Evolutionary conservation across 2,329 filamentous ascomycete genomes (phyloP).

Genomic region (Sarocladiaceae sp.): DNA sequence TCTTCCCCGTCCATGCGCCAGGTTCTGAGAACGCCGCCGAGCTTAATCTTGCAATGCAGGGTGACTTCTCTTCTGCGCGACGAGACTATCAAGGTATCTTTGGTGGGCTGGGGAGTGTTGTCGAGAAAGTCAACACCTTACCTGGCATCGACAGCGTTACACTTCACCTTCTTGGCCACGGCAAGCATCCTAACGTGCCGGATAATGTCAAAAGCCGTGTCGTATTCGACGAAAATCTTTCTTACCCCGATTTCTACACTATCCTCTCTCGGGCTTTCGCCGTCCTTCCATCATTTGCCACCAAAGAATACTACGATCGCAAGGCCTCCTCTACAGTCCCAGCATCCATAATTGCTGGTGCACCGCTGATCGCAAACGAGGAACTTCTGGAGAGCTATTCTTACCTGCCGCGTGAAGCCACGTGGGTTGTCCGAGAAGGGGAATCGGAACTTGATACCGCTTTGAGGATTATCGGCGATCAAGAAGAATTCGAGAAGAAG

Average conservation of each 20-base stretch:
- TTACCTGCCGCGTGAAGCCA: conserved; percentile 19
- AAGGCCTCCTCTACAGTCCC: conserved; percentile 23
- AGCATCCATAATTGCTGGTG: conserved; percentile 21
- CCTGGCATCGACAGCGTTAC: conserved; percentile 14
- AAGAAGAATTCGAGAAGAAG: conserved; percentile 16
- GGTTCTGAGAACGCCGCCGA: conserved; percentile 13
- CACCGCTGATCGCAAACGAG: conserved; percentile 19
- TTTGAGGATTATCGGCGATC: conserved; percentile 17
- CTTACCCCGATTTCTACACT: conserved; percentile 21
- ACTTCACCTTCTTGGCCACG: conserved; percentile 21
- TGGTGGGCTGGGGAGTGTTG: conserved; percentile 17
- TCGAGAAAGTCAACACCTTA: conserved; percentile 14
- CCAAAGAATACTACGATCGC: conserved; percentile 20
- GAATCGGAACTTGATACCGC: conserved; percentile 22
- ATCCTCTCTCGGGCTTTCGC: conserved; percentile 9
- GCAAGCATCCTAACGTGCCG: conserved; percentile 18
- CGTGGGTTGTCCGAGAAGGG: conserved; percentile 17
- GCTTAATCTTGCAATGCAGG: conserved; percentile 21
- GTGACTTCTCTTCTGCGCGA: conserved; percentile 20
- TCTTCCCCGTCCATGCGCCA: conserved; percentile 18
- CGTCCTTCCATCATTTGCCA: conserved; percentile 20
- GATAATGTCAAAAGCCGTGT: conserved; percentile 16
- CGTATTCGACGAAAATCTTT: conserved; percentile 18
- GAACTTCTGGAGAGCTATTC: conserved; percentile 19
- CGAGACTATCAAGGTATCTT: conserved; percentile 21